Percentiles rank a stretch among this genome's conserved stretches.
These are phyloP conservation scores for Ettlia oleoabundans DNA, from an alignment of 139 green algal species.

Conservation along the genomic window DNA sequence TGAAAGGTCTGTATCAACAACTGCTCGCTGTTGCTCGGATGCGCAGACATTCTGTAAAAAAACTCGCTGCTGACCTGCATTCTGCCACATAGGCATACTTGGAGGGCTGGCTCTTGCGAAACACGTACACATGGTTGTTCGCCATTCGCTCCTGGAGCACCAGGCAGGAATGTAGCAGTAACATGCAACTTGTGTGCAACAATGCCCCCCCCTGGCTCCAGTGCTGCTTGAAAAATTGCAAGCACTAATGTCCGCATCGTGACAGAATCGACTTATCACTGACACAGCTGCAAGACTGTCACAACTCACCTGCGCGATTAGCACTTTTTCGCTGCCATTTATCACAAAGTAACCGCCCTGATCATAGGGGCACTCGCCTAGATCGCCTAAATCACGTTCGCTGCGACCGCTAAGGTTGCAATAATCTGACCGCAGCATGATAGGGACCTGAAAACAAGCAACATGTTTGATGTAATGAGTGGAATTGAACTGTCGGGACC, in stretches of 20 bases:
- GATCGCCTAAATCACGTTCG: slow-evolving; percentile 86
- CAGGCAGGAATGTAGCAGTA: not conserved
- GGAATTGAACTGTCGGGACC: too few species aligned
- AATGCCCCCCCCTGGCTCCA: too few species aligned
- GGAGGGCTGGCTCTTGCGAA: slow-evolving; percentile 93
- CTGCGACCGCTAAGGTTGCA: slow-evolving; percentile 85
- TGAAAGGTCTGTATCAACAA: too few species aligned
- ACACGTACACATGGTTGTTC: slow-evolving; percentile 99
- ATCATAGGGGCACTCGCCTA: slow-evolving; percentile 98
- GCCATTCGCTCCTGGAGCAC: slow-evolving; percentile 92
- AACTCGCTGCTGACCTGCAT: slow-evolving; percentile 69
- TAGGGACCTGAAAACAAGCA: slow-evolving; percentile 84
- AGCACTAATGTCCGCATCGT: too few species aligned
- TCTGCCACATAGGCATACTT: slow-evolving; percentile 94
- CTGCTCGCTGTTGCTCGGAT: too few species aligned
- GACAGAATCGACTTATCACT: too few species aligned
- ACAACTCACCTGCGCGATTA: slow-evolving; percentile 84
- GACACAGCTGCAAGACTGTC: not conserved
- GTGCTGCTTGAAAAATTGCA: too few species aligned
- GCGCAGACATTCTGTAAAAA: too few species aligned
- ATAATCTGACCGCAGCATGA: slow-evolving; percentile 96
- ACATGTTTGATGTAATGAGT: not conserved
- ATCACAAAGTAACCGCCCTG: slow-evolving; percentile 99
- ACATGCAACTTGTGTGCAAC: not conserved
- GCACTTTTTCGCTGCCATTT: slow-evolving; percentile 98